A percentile compares a stretch with the other conserved stretches of the same genome.
Evolutionary conservation across 805 yeast genomes (phyloP).

Genomic region (Pichia phayaonensis): DNA sequence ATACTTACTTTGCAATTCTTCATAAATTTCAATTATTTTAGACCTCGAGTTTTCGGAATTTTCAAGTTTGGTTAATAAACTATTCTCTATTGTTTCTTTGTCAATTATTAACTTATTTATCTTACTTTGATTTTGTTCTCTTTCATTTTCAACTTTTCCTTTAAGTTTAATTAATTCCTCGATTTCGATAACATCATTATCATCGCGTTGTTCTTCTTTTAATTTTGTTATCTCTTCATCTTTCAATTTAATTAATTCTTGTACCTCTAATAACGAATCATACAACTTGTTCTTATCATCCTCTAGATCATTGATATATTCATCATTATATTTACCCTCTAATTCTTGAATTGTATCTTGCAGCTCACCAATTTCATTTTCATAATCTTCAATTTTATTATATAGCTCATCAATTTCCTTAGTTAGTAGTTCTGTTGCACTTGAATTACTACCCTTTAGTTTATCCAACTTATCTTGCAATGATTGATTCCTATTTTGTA

Average conservation of each 20-base stretch:
- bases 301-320: conserved; percentile 27
- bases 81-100: conserved; percentile 26
- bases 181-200: background rate
- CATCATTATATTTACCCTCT: conserved; percentile 21
- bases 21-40: conserved; percentile 31
- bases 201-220: background rate
- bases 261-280: conserved; percentile 2
- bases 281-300: conserved; percentile 12
- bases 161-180: conserved; percentile 6
- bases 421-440: background rate
- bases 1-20: conserved; percentile 22
- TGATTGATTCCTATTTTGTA: background rate
- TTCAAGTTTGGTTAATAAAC: conserved; percentile 28
- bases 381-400: conserved; percentile 11
- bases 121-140: conserved; percentile 6
- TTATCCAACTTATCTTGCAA: background rate
- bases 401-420: conserved; percentile 5
- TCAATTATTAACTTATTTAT: conserved; percentile 16
- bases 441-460: background rate
- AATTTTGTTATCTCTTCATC: background rate
- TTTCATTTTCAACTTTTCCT: conserved; percentile 6
- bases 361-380: conserved; percentile 1
- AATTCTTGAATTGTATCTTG: background rate
- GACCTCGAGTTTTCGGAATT: conserved; percentile 31
- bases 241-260: background rate